Percentiles rank a stretch among this genome's conserved stretches.
Evolutionary conservation across 108 stramenopile species (phyloP).

Genomic region (Cylindrotheca closterium): DNA sequence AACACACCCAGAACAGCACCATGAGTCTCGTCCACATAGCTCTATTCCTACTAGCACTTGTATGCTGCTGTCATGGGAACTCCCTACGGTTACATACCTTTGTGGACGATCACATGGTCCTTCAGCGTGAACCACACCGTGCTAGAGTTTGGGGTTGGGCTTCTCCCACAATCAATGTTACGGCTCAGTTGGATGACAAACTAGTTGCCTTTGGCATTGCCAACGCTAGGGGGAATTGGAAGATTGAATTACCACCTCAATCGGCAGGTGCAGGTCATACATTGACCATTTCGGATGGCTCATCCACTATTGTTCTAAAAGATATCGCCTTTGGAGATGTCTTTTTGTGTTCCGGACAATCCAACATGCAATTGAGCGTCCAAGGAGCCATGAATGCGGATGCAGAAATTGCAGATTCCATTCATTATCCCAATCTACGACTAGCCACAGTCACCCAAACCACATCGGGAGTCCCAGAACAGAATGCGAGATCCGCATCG

Average conservation of each 20-base stretch:
- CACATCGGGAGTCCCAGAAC: not conserved
- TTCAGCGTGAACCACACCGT: constrained; percentile 19
- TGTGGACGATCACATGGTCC: constrained; percentile 28
- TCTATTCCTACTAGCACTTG: no score
- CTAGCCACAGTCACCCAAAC: constrained; percentile 16
- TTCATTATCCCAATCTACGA: constrained; percentile 33
- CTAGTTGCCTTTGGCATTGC: not conserved
- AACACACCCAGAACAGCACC: no score
- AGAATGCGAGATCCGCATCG: constrained; percentile 8
- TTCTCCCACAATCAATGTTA: constrained; percentile 8
- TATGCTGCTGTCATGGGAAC: not conserved
- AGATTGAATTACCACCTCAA: constrained; percentile 23
- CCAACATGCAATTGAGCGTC: constrained; percentile 31
- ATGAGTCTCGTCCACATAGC: no score
- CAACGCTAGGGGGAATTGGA: constrained; percentile 8
- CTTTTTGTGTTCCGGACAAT: constrained; percentile 35
- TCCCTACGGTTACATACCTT: constrained; percentile 13
- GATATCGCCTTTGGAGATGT: constrained; percentile 42
- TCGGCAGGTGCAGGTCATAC: constrained; percentile 16
- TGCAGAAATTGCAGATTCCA: constrained; percentile 25
- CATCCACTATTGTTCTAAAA: constrained; percentile 1
- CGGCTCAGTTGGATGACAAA: not conserved
- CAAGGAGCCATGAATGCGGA: constrained; percentile 1
- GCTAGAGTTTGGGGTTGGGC: constrained; percentile 31
- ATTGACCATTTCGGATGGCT: constrained; percentile 15